Base-by-base conservation (phyloP, 257 asterid species). In the Lycium barbarum region DNA sequence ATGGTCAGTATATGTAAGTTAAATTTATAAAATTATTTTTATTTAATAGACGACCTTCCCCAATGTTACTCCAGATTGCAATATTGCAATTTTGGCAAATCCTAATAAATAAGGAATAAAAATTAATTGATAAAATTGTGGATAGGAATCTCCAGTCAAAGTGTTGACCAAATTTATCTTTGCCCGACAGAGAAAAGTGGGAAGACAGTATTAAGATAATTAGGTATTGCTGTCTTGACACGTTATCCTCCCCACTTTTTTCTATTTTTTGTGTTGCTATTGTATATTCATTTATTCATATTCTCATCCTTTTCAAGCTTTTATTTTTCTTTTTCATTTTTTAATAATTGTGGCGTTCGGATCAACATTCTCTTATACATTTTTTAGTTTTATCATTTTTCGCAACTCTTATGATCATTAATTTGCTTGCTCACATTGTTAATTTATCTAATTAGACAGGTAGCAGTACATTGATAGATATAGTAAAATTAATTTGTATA, bases 151-250 rank as follows among this genome's bases (percentile, higher is more conserved):
- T 78, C 45, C 49, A 26, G 65, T 78, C 82, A 78, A 78, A 78
- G 13, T 78, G 22, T 78, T 78, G 65, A 78, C 65, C 49, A 53
- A 33, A 51, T 14, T 51, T 6, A 51, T 33, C 45, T 51, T 74
- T 78, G 82, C 53, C 82, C 82, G 82, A 78, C 66, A 51, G 33
- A 14, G 49, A 78, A 78, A 78, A 51, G 82, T 53, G 82, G 82
- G 5, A 53, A 15, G 22, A 78, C 38, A 22, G 14, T 62, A 62
- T 62, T 62, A 62, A 49, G 15, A 20, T 20, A 62, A 22, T 8
- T 62, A 53, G 20, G 15, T 14, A 53, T 70, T 67, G 12, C 20
- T 35, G 17, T 66, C 72, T 65, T 65, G 18, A 11, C 40, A 66
- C 20, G 33, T 13, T 74, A 76, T 53, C 9, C 65, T 59, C 33